Conservation (phyloP, 2,329 filamentous ascomycete genomes). For the Ceratocystiopsis minuta region DNA sequence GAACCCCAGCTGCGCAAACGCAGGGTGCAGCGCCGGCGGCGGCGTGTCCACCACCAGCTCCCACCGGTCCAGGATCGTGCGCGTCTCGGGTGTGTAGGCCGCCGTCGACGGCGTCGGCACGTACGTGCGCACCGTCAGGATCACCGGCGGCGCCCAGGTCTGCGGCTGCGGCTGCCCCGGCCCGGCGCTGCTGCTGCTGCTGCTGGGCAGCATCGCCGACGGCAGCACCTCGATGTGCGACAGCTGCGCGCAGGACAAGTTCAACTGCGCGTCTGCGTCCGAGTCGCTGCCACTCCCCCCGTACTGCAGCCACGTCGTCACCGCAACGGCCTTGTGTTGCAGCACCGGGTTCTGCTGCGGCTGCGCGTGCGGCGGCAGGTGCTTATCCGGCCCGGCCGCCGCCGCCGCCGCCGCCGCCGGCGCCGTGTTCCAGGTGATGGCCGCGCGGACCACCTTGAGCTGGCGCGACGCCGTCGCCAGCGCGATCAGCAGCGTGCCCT, state of each 20-base stretch:
- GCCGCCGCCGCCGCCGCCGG: no score
- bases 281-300: slow-evolving; percentile 9
- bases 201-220: slow-evolving; percentile 36
- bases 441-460: slow-evolving; percentile 54
- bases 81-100: slow-evolving; percentile 43
- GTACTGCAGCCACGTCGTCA: slow-evolving; percentile 37
- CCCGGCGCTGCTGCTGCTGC: slow-evolving; percentile 15
- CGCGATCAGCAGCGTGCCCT: slow-evolving; percentile 43
- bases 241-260: slow-evolving; percentile 40
- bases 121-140: slow-evolving; percentile 57
- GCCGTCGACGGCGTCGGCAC: slow-evolving; percentile 25
- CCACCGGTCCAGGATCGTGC: slow-evolving; percentile 71
- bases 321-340: slow-evolving; percentile 35
- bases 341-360: slow-evolving; percentile 34
- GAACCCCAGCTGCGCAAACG: slow-evolving; percentile 57
- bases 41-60: slow-evolving; percentile 48
- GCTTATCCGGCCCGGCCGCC: no score
- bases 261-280: slow-evolving; percentile 22
- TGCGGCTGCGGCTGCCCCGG: no score
- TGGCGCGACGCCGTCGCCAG: slow-evolving; percentile 53
- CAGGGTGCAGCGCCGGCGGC: slow-evolving; percentile 48
- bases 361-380: slow-evolving; percentile 26
- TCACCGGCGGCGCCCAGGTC: slow-evolving; percentile 36
- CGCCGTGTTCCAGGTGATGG: slow-evolving; percentile 49
- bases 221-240: slow-evolving; percentile 62